These are phyloP conservation scores for Tephrocybe rancida DNA, from an alignment of 768 basidiomycete species.

Conservation along the genomic window DNA sequence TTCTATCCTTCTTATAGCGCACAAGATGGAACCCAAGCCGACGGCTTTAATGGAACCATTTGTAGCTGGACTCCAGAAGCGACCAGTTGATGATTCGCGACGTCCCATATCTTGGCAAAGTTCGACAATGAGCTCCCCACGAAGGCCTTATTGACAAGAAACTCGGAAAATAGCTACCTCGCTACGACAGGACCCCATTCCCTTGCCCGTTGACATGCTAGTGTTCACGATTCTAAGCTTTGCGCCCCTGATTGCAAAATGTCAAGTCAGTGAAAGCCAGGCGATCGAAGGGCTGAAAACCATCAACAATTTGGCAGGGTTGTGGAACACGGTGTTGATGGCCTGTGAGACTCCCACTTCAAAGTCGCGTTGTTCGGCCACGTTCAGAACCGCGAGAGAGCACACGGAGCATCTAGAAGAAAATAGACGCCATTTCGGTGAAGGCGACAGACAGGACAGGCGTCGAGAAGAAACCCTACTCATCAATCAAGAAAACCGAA, in stretches of 20 bases:
- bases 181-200: constrained; percentile 34
- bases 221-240: constrained; percentile 43
- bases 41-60: constrained; percentile 32
- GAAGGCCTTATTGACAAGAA: not conserved
- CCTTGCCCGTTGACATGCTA: constrained; percentile 31
- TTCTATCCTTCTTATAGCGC: not conserved
- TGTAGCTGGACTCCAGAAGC: constrained; percentile 44
- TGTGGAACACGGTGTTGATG: constrained; percentile 49
- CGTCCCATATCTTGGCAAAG: constrained; percentile 41
- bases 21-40: not conserved
- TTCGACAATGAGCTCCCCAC: not conserved
- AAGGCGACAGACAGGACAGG: not conserved
- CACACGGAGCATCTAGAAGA: constrained; percentile 41
- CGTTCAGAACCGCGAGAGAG: constrained; percentile 36
- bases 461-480: constrained; percentile 32
- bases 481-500: constrained; percentile 45
- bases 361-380: constrained; percentile 28
- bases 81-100: constrained; percentile 36
- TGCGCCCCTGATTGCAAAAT: constrained; percentile 36
- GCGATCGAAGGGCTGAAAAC: not conserved
- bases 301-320: constrained; percentile 38
- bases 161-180: constrained; percentile 32
- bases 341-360: constrained; percentile 43
- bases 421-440: not conserved
- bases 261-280: not conserved